These are phyloP conservation scores for Apium graveolens DNA, from an alignment of 129 eudicot genomes.

Conservation along the genomic window DNA sequence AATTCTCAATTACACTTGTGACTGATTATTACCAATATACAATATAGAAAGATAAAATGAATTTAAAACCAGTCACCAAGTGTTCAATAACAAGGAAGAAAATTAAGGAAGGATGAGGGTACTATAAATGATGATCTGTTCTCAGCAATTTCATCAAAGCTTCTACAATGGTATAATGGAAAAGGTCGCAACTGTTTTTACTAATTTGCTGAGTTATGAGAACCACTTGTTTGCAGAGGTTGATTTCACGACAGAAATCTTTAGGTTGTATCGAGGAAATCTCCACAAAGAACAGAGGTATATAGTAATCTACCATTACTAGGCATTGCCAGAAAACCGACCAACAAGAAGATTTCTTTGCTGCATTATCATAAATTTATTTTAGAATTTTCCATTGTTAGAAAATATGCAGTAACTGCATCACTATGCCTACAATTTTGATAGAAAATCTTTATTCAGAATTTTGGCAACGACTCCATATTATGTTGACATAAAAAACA, in stretches of 20 bases:
- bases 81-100: no score
- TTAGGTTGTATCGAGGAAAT: slow-evolving; percentile 48
- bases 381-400: no score
- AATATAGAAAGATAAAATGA: no score
- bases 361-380: no score
- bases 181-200: slow-evolving; percentile 52
- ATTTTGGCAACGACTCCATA: neutral
- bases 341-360: slow-evolving; percentile 11
- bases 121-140: no score
- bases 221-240: slow-evolving; percentile 45
- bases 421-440: neutral
- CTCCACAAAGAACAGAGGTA: slow-evolving; percentile 79
- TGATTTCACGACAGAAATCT: slow-evolving; percentile 57
- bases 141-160: slow-evolving; percentile 48
- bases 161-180: slow-evolving; percentile 57
- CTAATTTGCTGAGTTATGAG: slow-evolving; percentile 21
- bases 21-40: no score
- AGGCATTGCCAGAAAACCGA: slow-evolving; percentile 47
- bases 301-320: slow-evolving; percentile 67
- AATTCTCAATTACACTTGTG: no score
- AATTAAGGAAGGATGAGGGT: no score
- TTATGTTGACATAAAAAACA: no score
- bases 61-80: no score
- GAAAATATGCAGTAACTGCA: neutral
- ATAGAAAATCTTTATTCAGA: neutral